These are phyloP conservation scores for Trichoderma citrinoviride DNA, from an alignment of 2,329 filamentous ascomycete genomes.

Conservation along the genomic window DNA sequence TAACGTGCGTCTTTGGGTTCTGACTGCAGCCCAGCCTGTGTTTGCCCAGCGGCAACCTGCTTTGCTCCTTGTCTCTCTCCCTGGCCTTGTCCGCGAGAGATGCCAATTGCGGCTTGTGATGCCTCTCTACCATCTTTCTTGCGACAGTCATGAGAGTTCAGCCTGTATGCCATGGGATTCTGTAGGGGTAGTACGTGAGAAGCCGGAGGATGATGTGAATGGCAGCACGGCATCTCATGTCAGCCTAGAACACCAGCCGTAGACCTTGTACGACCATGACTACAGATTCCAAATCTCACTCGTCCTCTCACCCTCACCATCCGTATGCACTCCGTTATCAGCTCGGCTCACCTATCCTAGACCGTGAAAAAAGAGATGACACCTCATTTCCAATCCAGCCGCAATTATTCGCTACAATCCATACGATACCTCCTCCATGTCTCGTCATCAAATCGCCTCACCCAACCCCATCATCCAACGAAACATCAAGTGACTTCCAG, in stretches of 20 bases:
- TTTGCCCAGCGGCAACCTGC: slow-evolving; percentile 7
- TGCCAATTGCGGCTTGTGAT: background rate
- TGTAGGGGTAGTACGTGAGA: background rate
- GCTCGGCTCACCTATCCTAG: background rate
- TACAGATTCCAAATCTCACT: background rate
- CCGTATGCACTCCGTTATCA: background rate
- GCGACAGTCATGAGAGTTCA: background rate
- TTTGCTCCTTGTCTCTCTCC: background rate
- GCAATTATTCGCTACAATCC: too few relatives aligned
- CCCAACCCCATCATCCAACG: background rate
- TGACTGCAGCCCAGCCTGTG: background rate
- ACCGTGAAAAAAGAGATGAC: background rate
- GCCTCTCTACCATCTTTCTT: background rate
- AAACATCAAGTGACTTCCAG: background rate
- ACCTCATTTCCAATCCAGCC: background rate
- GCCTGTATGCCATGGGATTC: background rate
- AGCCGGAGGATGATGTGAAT: background rate
- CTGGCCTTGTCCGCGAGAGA: background rate
- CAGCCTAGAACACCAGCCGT: background rate
- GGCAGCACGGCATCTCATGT: background rate
- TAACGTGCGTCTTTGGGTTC: background rate
- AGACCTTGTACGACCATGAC: background rate
- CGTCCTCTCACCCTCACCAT: background rate
- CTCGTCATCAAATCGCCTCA: background rate
- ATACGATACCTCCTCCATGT: background rate